These are phyloP conservation scores for Viola odorata DNA, from an alignment of 345 rosid genomes.

Conservation along the genomic window DNA sequence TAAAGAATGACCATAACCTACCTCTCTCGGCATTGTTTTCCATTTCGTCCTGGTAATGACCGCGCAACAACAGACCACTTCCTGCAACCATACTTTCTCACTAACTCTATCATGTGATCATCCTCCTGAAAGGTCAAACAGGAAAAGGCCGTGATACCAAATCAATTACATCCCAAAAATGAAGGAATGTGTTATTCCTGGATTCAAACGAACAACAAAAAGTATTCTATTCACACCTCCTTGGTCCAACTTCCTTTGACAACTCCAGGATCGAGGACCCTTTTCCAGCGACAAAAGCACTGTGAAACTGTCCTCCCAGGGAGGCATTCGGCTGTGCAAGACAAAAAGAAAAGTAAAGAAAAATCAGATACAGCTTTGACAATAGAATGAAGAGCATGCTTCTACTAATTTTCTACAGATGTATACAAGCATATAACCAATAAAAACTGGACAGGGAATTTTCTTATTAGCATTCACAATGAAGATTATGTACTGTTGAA, in stretches of 20 bases:
- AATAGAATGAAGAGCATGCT: neutral
- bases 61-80: conserved; percentile 27
- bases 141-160: neutral
- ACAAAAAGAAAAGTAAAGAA: neutral
- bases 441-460: neutral
- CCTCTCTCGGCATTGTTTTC: conserved; percentile 33
- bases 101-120: conserved; percentile 11
- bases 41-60: conserved; percentile 23
- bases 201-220: neutral
- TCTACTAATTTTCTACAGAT: neutral
- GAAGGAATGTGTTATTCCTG: neutral
- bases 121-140: conserved; percentile 23
- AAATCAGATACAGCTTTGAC: neutral
- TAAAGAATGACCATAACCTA: neutral
- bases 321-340: conserved; percentile 21
- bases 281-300: conserved; percentile 30
- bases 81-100: conserved; percentile 12
- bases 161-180: neutral
- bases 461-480: neutral
- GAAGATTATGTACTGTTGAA: neutral
- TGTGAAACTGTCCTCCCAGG: conserved; percentile 23
- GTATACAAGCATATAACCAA: neutral
- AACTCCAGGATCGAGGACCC: conserved; percentile 25
- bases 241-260: conserved; percentile 28
- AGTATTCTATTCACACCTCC: conserved; percentile 15